A percentile compares a stretch with the other conserved stretches of the same genome.
These are phyloP conservation scores for Lasiodiplodia theobromae DNA, from an alignment of 2,329 filamentous ascomycete genomes.

Conservation along the genomic window DNA sequence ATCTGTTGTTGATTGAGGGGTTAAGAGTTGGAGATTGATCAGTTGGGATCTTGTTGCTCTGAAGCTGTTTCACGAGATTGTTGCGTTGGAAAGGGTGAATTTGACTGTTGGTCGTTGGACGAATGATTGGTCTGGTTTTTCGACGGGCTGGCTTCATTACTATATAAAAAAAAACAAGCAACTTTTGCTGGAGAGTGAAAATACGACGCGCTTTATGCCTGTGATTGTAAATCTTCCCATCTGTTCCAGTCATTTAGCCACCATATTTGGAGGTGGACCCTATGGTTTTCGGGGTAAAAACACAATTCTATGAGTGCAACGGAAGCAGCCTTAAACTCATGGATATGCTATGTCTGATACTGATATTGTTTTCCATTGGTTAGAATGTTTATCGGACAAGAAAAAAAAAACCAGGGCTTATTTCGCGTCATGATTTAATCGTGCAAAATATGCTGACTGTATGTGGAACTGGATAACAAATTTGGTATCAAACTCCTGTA, in stretches of 20 bases:
- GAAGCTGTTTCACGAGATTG: neutral
- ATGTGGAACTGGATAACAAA: no score
- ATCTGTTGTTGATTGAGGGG: neutral
- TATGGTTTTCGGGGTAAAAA: no score
- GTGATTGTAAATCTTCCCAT: neutral
- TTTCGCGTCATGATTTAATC: no score
- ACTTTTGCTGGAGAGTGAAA: neutral
- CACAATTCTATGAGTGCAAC: no score
- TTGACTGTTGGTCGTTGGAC: neutral
- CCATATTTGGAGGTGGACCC: neutral
- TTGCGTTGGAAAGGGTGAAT: neutral
- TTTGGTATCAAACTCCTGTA: no score
- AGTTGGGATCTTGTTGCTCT: neutral
- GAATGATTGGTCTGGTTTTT: neutral
- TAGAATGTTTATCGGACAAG: no score
- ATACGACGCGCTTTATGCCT: neutral
- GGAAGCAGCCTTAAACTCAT: no score
- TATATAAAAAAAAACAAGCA: neutral
- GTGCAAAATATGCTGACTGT: no score
- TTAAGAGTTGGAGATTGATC: neutral
- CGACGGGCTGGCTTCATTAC: neutral
- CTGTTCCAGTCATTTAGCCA: neutral
- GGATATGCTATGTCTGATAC: no score
- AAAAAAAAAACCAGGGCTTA: no score
- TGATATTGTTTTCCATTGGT: no score